Evolutionary conservation across 1,284 basidiomycete genomes (phyloP), one percentile per base, ranked within the genome.

Genomic region (Cerrena zonata): DNA sequence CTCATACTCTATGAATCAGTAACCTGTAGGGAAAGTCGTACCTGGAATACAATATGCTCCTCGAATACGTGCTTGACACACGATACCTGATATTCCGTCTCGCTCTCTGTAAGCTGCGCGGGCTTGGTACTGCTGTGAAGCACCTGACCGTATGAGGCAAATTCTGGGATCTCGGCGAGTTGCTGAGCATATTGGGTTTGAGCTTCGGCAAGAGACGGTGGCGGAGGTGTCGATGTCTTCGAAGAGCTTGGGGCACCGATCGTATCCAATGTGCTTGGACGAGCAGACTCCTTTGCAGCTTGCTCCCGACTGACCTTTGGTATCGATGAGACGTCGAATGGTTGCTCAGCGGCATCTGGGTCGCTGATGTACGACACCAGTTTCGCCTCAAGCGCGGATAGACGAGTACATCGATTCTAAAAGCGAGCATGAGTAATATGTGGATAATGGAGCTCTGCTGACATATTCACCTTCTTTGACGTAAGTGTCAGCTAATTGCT

Each of bases 51-150:
- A 55, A 99, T 69, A 66, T 99, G 91, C 55, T 94, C 91, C 66
- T 86, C 87, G 81, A 94, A 99, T 50, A 98, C 81, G 69, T 99
- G 96, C 75, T 98, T 99, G 70, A 97, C 91, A 57, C 90, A 93
- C 13, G 89, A 84, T 50, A 98, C 95, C 61, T 96, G 93, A 66
- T 99, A 99, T 72, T 99, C 96, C 5, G 94, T 99, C 72, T 98
- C 96, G 65, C 82, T 87, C 73, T 99, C 96, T 25, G 96, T 99
- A 53, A 99, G 84, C 60, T 89, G 89, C 26, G 80, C 73, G 5
- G 89, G 86, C 64, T 86, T 91, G 45, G 78, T 60, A 53, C 86
- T 91, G 74, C 92, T 96, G 72, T 89, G 92, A 64, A 96, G 79
- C 45, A 96, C 83, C 44, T 86, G 71, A 3, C 95, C 96, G 69